phyloP scores from a whole-genome alignment of 768 basidiomycete species.

The Grammothele lineata region DNA sequence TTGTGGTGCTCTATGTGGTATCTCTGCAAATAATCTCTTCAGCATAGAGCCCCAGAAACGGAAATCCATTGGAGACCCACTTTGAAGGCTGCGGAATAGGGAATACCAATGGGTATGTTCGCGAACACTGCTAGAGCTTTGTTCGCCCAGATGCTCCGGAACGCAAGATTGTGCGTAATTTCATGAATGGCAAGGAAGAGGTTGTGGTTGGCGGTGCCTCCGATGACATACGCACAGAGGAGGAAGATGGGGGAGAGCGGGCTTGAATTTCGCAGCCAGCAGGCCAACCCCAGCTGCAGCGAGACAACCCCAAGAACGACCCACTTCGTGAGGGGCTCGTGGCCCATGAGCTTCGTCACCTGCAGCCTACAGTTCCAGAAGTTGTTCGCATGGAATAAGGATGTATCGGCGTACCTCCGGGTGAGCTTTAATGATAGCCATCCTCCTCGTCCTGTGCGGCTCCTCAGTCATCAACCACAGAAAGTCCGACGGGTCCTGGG shows the following conservation, averaged over 20 bases:
- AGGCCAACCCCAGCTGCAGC: conserved; percentile 65
- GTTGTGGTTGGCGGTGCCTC: conserved; percentile 97
- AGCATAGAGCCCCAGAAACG: neutral
- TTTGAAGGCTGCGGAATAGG: conserved; percentile 96
- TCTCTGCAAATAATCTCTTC: conserved; percentile 37
- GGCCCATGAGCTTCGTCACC: conserved; percentile 96
- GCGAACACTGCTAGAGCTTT: conserved; percentile 86
- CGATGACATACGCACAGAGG: conserved; percentile 75
- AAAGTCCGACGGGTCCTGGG: conserved; percentile 81
- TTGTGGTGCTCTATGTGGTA: conserved; percentile 98
- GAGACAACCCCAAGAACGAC: conserved; percentile 79
- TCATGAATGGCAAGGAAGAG: conserved; percentile 98
- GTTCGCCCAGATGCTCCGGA: conserved; percentile 76
- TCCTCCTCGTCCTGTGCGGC: conserved; percentile 85
- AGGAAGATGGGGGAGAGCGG: conserved; percentile 73
- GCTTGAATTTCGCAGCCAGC: conserved; percentile 60
- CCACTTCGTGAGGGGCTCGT: conserved; percentile 89
- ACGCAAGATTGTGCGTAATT: conserved; percentile 97
- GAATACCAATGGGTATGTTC: conserved; percentile 91
- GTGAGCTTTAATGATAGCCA: conserved; percentile 90
- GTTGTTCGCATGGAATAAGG: neutral
- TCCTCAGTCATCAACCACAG: conserved; percentile 98
- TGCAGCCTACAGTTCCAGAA: conserved; percentile 24
- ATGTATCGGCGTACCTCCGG: conserved; percentile 65
- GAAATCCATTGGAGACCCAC: conserved; percentile 29